Evolutionary conservation across 2,329 filamentous ascomycete species (phyloP).

Genomic region (Hypocreales sp.): DNA sequence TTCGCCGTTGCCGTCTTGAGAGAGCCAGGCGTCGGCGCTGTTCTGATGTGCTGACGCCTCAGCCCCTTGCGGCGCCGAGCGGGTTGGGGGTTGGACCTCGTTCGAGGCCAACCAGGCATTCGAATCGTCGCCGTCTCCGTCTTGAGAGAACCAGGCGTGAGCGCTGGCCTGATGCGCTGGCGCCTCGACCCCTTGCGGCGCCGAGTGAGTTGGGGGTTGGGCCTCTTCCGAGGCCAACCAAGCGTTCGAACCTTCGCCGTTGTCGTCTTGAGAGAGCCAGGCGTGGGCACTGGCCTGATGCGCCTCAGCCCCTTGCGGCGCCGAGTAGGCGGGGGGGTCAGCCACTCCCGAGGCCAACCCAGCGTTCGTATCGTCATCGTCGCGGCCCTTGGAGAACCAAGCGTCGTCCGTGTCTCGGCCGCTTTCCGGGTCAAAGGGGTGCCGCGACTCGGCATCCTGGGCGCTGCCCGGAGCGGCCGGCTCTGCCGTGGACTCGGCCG

Average conservation of each 20-base stretch:
- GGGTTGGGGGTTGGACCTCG: background rate
- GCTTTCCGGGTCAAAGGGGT: constrained; percentile 2
- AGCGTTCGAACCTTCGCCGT: constrained; percentile 6
- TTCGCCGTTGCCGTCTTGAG: too few relatives aligned
- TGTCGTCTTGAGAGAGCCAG: constrained; percentile 2
- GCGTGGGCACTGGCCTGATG: too few relatives aligned
- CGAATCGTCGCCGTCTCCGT: constrained; percentile 4
- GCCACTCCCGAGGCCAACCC: background rate
- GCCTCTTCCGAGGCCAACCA: constrained; percentile 9
- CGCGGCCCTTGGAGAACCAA: constrained; percentile 8
- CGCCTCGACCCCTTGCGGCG: too few relatives aligned
- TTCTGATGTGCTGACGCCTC: too few relatives aligned
- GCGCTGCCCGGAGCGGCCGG: constrained; percentile 2
- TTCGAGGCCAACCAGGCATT: constrained; percentile 11
- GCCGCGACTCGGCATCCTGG: constrained; percentile 5
- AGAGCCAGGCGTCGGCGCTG: too few relatives aligned
- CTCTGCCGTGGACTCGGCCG: constrained; percentile 4
- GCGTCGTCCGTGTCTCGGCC: constrained; percentile 6
- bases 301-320: background rate
- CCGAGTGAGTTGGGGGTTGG: background rate
- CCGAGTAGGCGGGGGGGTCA: background rate
- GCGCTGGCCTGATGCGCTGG: too few relatives aligned
- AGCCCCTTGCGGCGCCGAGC: background rate
- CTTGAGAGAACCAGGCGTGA: too few relatives aligned
- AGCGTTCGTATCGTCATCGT: background rate